Base-by-base conservation (phyloP, 176 grass and related monocot genomes). In the Rhynchospora pubera region DNA sequence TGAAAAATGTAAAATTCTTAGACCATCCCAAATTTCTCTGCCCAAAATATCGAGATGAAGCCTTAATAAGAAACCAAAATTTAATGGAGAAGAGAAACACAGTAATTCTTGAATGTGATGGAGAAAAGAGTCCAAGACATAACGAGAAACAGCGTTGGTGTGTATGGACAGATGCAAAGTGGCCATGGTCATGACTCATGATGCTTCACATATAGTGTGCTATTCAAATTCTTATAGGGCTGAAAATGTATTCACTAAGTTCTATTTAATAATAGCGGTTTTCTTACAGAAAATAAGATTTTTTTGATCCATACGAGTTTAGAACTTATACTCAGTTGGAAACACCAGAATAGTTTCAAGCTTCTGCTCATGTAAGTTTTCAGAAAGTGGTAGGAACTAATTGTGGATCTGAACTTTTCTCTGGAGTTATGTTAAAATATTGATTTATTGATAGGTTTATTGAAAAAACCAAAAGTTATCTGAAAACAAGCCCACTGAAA, bases 181-280 rank as follows among this genome's bases (percentile, higher is more conserved):
- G 91, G 92, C 96, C 92, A 59, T 93, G 96, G 89, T 90, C 89
- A 87, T n/a, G n/a, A n/a, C n/a, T n/a, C n/a, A n/a, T 90, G 87
- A 93, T 58, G 11, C 9, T 70, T 70, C 0, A 18, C 66, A 70
- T 5, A 70, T 45, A n/a, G 65, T n/a, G 16, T 67, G 12, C 16
- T 67, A 43, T 61, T 9, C 58, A 60, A 60, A n/a, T 13, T 18
- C 19, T 71, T 46, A 23, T 48, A 50, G 11, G 23, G 43, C 1
- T 51, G 10, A 51, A 14, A 51, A 76, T 30, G 48, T 30, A 15
- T 28, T 15, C 53, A 28, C 24, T 76, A 3, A n/a, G 4, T 1
- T 28, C 53, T 76, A 32, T 28, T 56, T n/a, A 24, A 55, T 16
- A 13, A 13, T 28, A 55, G 30, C 23, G 5, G 21, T 6, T 55